phyloP scores from a whole-genome alignment of 164 flowering plant species.

The Platanus orientalis region DNA sequence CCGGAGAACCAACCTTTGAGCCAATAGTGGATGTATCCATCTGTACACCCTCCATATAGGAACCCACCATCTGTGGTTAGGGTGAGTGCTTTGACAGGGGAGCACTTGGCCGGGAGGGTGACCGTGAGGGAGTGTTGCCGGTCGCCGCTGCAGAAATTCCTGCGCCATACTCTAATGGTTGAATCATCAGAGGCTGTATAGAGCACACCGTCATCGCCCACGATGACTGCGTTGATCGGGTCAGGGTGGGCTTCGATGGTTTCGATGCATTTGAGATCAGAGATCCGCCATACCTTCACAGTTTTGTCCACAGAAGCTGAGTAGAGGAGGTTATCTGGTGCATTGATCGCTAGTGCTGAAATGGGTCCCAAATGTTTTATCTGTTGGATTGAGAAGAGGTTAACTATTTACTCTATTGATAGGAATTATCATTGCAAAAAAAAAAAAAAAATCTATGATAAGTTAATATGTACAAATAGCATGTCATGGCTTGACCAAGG shows the following conservation, averaged over 20 bases:
- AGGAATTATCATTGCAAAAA: too few relatives aligned
- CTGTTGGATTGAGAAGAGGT: too few relatives aligned
- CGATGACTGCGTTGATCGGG: conserved; percentile 33
- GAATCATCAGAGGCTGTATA: conserved; percentile 50
- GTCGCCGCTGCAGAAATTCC: conserved; percentile 27
- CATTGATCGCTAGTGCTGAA: too few relatives aligned
- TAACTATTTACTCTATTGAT: too few relatives aligned
- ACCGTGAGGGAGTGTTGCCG: conserved; percentile 31
- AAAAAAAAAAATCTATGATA: too few relatives aligned
- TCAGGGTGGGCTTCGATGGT: conserved; percentile 39
- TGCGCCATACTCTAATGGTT: conserved; percentile 41
- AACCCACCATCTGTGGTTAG: conserved; percentile 29
- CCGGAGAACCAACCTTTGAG: conserved; percentile 38
- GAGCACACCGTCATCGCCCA: conserved; percentile 36
- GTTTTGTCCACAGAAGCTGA: too few relatives aligned
- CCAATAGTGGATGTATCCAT: conserved; percentile 49
- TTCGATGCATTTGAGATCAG: too few relatives aligned
- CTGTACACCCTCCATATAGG: conserved; percentile 51
- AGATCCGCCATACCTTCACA: too few relatives aligned
- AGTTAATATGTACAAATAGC: too few relatives aligned
- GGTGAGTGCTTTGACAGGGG: conserved; percentile 37
- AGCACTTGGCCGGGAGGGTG: conserved; percentile 33
- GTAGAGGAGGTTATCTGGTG: too few relatives aligned
- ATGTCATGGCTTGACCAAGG: too few relatives aligned
- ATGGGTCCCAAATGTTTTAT: too few relatives aligned